phyloP scores from a whole-genome alignment of 805 yeast species.

The Tanozyma kutaoensis region DNA sequence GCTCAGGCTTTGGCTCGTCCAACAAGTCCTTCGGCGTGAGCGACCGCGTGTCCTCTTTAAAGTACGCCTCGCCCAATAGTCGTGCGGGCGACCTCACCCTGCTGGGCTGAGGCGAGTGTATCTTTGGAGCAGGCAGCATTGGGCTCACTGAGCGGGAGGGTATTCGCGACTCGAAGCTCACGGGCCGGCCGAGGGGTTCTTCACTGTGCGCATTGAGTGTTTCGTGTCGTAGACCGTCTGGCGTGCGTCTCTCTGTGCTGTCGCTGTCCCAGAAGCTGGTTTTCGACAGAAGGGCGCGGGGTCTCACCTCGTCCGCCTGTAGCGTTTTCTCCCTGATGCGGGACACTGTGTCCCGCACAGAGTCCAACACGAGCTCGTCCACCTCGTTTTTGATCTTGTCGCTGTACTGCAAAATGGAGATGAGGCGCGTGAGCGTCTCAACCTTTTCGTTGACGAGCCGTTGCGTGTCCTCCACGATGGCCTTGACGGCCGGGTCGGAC shows the following conservation, averaged over 20 bases:
- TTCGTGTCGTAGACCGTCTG: no score
- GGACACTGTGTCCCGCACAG: slow-evolving; percentile 49
- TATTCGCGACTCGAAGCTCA: no score
- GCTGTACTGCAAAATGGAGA: slow-evolving; percentile 62
- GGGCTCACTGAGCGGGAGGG: no score
- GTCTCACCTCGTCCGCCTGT: no score
- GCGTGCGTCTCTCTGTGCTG: no score
- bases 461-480: slow-evolving; percentile 58
- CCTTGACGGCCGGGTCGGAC: slow-evolving; percentile 50
- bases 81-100: slow-evolving; percentile 15
- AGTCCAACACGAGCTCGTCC: slow-evolving; percentile 48
- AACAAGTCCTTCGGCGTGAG: no score
- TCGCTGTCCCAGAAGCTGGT: no score
- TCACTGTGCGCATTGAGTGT: no score
- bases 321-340: no score
- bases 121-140: neutral
- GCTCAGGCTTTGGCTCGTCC: no score
- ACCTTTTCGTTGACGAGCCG: slow-evolving; percentile 48
- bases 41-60: slow-evolving; percentile 6
- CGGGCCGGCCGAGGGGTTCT: no score
- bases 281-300: no score
- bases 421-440: slow-evolving; percentile 54
- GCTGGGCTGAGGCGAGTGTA: slow-evolving; percentile 23
- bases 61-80: slow-evolving; percentile 6
- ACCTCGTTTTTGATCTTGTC: slow-evolving; percentile 70